Evolutionary conservation across 148 eudicot genomes (phyloP), one percentile per base, ranked within the genome.

Genomic region (Pouteria glomerata): DNA sequence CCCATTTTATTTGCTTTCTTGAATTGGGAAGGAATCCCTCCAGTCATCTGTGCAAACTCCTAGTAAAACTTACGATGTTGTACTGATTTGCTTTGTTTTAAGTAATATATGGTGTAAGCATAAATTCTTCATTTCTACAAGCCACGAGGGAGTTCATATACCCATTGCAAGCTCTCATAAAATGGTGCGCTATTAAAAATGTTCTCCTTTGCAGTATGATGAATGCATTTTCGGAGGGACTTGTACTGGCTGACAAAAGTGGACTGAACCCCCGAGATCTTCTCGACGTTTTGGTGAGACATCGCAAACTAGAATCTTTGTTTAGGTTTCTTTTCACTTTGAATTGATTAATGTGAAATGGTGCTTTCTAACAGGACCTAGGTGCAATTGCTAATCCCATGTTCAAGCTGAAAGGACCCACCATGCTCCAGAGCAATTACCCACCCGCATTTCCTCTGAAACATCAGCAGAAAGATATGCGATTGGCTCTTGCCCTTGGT

Each of bases 161-260:
- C 10, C 7, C 44, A 39, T 39, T 39, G 44, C 44, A 39, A 39
- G 44, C 44, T 39, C 44, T 4, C 44, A 39, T 5, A n/a, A 39
- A 39, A 4, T 39, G 44, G 44, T 39, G 5, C 10, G 10, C 5
- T 39, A 4, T 39, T 10, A 5, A 39, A 4, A 39, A 10, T 29
- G 48, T 65, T 35, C 24, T 69, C 35, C 33, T 50, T 39, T 79
- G 83, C 92, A 93, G 98, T 64, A 88, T 88, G 98, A 87, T 93
- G 94, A 93, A 90, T 83, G 96, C 96, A 34, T 93, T 93, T 66
- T 91, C 98, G 1, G 96, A 93, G 85, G 98, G 94, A 59, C 72
- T 93, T 79, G 94, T 85, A 61, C 81, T 90, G 86, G 83, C 98
- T 61, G 94, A 90, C 73, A 85, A 77, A 74, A 93, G 98, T 77